Conservation (phyloP, 345 rosid genomes). For the Lagerstroemia speciosa region DNA sequence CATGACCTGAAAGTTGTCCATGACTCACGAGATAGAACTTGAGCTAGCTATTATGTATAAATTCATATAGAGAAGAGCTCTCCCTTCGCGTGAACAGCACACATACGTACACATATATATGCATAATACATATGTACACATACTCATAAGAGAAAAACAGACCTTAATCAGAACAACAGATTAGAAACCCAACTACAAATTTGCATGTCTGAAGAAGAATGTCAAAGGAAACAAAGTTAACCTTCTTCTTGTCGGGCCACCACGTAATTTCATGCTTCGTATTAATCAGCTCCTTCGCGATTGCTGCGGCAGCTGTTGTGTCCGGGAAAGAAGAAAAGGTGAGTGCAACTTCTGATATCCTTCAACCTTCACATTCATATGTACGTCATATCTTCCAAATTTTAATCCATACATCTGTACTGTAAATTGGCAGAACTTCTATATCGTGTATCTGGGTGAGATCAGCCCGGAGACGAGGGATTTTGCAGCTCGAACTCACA, state of each 20-base stretch:
- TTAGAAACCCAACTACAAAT: background rate
- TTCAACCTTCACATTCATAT: background rate
- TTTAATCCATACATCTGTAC: too few species aligned
- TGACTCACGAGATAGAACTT: background rate
- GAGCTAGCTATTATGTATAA: background rate
- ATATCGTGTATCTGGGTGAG: slow-evolving; percentile 25
- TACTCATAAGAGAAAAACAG: background rate
- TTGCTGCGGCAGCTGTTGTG: background rate
- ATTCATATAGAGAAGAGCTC: background rate
- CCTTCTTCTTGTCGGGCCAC: background rate
- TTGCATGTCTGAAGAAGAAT: background rate
- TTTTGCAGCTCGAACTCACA: slow-evolving; percentile 10
- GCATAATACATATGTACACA: background rate
- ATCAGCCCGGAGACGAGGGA: background rate
- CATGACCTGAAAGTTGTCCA: background rate
- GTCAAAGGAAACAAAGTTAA: background rate
- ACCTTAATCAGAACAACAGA: background rate
- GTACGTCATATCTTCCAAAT: background rate
- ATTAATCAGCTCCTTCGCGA: background rate
- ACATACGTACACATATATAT: background rate
- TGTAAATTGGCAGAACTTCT: slow-evolving; percentile 15
- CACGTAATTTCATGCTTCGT: background rate
- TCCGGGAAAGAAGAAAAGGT: background rate
- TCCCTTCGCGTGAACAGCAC: background rate
- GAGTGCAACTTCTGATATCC: background rate